Evolutionary conservation across 768 basidiomycete genomes (phyloP).

Genomic region (Lentinula sp.): DNA sequence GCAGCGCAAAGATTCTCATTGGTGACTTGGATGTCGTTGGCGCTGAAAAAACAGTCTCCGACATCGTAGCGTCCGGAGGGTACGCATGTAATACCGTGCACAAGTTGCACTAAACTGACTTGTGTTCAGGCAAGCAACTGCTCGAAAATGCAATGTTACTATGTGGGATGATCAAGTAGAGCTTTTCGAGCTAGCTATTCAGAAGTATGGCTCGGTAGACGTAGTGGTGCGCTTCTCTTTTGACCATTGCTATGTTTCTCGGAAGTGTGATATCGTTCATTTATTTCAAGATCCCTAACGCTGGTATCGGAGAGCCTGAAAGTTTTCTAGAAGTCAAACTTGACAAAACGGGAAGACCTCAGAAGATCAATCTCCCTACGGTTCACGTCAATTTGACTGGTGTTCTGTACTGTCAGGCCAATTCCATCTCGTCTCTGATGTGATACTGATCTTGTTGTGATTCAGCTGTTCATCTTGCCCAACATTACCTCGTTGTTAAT

Average conservation of each 20-base stretch:
- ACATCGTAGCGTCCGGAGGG: constrained; percentile 18
- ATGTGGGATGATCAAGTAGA: constrained; percentile 1
- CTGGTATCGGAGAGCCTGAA: constrained; percentile 12
- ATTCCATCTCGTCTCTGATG: not conserved
- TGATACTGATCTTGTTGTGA: not conserved
- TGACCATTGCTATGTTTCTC: not conserved
- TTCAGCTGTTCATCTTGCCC: constrained; percentile 7
- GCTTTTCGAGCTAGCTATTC: constrained; percentile 1
- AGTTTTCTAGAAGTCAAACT: not conserved
- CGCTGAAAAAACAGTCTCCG: constrained; percentile 11
- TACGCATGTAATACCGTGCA: constrained; percentile 6
- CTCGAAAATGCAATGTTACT: constrained; percentile 3
- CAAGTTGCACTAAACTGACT: not conserved
- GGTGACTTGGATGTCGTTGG: constrained; percentile 22
- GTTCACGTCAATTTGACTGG: constrained; percentile 23
- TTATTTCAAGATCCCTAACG: constrained; percentile 10
- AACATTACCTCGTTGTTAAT: constrained; percentile 2
- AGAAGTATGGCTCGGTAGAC: constrained; percentile 2
- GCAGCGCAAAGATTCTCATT: constrained; percentile 22
- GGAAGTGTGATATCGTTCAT: not conserved
- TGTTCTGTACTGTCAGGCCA: constrained; percentile 19
- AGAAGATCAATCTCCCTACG: constrained; percentile 9
- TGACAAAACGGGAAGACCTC: not conserved
- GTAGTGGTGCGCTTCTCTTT: constrained; percentile 2
- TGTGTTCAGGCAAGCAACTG: not conserved